Evolutionary conservation across 768 basidiomycete genomes (phyloP).

Genomic region (Rhizopogon vinicolor): DNA sequence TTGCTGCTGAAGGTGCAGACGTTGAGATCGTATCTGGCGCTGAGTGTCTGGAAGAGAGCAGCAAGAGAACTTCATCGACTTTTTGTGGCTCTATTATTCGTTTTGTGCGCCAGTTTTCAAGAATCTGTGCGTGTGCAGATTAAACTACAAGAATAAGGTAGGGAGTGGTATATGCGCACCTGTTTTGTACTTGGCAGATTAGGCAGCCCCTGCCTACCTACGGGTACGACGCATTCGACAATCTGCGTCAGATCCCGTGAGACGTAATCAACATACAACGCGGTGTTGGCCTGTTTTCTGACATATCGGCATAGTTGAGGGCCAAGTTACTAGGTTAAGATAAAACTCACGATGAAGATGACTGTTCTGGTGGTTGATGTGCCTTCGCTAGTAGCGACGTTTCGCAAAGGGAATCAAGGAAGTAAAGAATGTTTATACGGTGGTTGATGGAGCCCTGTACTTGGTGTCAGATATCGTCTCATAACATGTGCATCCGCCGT

Average conservation of each 20-base stretch:
- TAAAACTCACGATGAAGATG: constrained; percentile 18
- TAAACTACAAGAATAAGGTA: not conserved
- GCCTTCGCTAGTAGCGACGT: constrained; percentile 66
- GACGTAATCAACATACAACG: constrained; percentile 76
- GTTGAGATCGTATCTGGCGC: constrained; percentile 5
- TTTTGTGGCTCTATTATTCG: constrained; percentile 76
- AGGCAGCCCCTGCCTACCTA: constrained; percentile 80
- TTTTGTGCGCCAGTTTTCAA: constrained; percentile 89
- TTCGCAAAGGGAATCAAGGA: constrained; percentile 86
- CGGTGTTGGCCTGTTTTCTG: constrained; percentile 26
- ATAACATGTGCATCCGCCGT: not conserved
- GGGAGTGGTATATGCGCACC: constrained; percentile 35
- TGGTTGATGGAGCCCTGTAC: constrained; percentile 79
- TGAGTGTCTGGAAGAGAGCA: constrained; percentile 17
- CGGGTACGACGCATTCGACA: constrained; percentile 82
- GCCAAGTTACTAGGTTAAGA: constrained; percentile 20
- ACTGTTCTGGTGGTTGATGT: constrained; percentile 29
- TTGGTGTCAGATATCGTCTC: not conserved
- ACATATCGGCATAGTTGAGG: constrained; percentile 17
- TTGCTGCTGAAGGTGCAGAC: constrained; percentile 14
- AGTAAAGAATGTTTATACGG: constrained; percentile 88
- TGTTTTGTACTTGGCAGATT: constrained; percentile 87
- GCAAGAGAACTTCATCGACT: constrained; percentile 39
- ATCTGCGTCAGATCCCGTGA: constrained; percentile 74
- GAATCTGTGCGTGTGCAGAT: constrained; percentile 46